Evolutionary conservation across 108 stramenopile species (phyloP).

Genomic region (Pseudonitzschia multiseries): DNA sequence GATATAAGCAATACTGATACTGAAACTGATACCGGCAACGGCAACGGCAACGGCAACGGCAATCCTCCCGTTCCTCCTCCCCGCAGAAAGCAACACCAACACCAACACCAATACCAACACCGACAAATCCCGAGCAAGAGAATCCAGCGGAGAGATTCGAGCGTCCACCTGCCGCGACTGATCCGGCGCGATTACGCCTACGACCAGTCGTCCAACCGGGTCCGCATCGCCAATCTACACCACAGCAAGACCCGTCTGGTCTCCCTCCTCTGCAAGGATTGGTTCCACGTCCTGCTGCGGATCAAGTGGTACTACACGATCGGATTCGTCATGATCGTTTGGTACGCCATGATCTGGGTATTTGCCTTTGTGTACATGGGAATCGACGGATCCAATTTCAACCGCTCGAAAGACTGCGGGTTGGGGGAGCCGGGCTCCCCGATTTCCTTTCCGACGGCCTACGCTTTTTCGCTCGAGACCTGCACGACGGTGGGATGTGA

Average conservation of each 20-base stretch:
- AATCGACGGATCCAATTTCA: slow-evolving; percentile 41
- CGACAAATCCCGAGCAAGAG: neutral
- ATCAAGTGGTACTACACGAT: slow-evolving; percentile 36
- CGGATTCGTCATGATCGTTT: slow-evolving; percentile 44
- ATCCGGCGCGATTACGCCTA: slow-evolving; percentile 60
- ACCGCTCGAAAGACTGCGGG: slow-evolving; percentile 47
- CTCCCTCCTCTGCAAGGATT: slow-evolving; percentile 51
- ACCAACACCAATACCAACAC: no score
- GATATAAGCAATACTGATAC: no score
- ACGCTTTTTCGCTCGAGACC: slow-evolving; percentile 82
- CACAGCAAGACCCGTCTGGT: slow-evolving; percentile 17
- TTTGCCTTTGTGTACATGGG: slow-evolving; percentile 61
- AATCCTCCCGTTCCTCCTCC: no score
- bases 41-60: no score
- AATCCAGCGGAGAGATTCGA: neutral
- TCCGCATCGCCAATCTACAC: slow-evolving; percentile 41
- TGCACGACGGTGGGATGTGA: slow-evolving; percentile 74
- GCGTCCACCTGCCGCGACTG: slow-evolving; percentile 50
- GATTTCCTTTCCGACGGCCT: slow-evolving; percentile 41
- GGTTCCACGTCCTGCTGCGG: slow-evolving; percentile 80
- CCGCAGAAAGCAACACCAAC: no score
- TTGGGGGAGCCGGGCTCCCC: slow-evolving; percentile 44
- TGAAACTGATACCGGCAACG: no score
- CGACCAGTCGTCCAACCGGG: slow-evolving; percentile 53
- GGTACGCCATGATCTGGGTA: slow-evolving; percentile 59